phyloP scores from a whole-genome alignment of 192 early-diverging fungal genomes.

The Coemansia sp. region DNA sequence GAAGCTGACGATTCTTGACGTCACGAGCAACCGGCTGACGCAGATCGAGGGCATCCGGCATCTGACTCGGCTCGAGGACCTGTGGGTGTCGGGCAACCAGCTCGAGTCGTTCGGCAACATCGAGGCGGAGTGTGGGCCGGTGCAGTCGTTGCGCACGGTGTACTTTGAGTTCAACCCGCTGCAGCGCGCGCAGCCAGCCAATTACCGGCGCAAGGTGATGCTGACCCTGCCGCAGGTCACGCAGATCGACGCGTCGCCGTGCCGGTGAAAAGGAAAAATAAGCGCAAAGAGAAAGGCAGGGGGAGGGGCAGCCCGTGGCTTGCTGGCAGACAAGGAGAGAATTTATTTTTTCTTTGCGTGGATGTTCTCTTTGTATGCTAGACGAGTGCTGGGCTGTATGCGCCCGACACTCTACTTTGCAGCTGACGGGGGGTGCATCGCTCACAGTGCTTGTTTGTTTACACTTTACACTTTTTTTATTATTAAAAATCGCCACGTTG shows the following conservation, averaged over 20 bases:
- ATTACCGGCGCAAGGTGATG: conserved; percentile 86
- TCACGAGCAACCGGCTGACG: conserved; percentile 75
- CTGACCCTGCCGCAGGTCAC: conserved; percentile 77
- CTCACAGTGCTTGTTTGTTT: too few species aligned
- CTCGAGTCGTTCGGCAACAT: conserved; percentile 77
- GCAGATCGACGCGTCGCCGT: conserved; percentile 87
- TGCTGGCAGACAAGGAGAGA: too few species aligned
- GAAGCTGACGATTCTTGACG: conserved; percentile 76
- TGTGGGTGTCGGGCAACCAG: conserved; percentile 87
- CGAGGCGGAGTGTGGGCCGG: conserved; percentile 60
- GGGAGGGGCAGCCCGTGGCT: too few species aligned
- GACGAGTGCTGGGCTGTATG: too few species aligned
- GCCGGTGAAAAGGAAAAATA: conserved; percentile 5
- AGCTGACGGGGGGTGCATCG: too few species aligned
- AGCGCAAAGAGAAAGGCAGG: background rate
- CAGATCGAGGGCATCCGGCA: conserved; percentile 72
- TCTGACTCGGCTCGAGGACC: conserved; percentile 71
- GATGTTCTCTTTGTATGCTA: too few species aligned
- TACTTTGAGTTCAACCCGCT: conserved; percentile 97
- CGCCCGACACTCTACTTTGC: too few species aligned
- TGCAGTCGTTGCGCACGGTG: conserved; percentile 71
- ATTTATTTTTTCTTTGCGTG: too few species aligned
- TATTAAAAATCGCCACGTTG: too few species aligned
- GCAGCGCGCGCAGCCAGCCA: conserved; percentile 68
- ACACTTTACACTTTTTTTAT: too few species aligned